Evolutionary conservation across 192 early-diverging fungal genomes (phyloP), one percentile per base, ranked within the genome.

Genomic region (Podila verticillata): DNA sequence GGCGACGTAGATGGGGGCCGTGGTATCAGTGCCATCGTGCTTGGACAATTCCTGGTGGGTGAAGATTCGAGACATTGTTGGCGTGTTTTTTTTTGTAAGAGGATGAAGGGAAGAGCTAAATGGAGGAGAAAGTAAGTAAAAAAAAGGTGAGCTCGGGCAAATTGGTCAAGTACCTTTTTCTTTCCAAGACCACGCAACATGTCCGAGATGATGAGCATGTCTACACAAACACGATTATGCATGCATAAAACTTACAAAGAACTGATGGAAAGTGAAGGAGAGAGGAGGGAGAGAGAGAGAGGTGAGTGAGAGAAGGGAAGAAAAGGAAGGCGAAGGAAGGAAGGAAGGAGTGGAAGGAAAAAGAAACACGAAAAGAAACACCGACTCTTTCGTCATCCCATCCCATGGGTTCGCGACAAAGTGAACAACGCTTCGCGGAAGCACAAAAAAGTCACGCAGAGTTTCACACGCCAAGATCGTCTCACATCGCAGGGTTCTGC

Each of bases 1-100:
- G n/a, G 93, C 94, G 34, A 95, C 83, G 67, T 94, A 95, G 58
- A 95, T 89, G 30, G 94, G 92, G 58, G 66, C n/a, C 47, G 59
- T 54, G 7, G 83, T 22, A 65, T 93, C 85, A 8, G 79, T 70
- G 19, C 93, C 93, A 71, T 94, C 79, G 83, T 84, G 89, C 68
- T 89, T 68, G 12, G 84, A 72, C 13, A 94, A 89, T 73, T 94
- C 91, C 15, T 71, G 65, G 9, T 84, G 74, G 15, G 84, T 91
- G 66, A 92, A 90, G 9, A 62, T 64, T 36, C 28, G 72, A 66
- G 66, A 77, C 83, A 48, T 83, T 44, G 1, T 44, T 13, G 39
- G 15, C 39, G 19, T 49, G 10, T 61, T 5, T 10, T 22, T 10
- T 15, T 62, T 2, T 49, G 20, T 47, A 32, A 17, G 17, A 22